Conservation (phyloP, 2,329 filamentous ascomycete species). For the Dryadomyces quercus-mongolicae region DNA sequence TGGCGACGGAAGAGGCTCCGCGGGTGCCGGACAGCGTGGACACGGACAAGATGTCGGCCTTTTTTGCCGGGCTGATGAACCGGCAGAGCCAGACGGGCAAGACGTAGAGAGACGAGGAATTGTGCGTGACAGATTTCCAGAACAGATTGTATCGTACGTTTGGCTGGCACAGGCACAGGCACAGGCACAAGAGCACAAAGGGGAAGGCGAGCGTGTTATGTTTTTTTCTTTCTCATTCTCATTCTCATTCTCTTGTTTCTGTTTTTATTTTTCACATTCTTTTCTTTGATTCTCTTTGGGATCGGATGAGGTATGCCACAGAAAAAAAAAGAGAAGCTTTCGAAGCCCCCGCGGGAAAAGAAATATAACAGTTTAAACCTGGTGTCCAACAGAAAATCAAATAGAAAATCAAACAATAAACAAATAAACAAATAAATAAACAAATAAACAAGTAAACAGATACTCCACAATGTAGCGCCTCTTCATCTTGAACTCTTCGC, state of each 20-base stretch:
- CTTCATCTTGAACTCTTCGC: too few relatives aligned
- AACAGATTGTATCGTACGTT: too few relatives aligned
- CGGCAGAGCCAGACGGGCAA: conserved; percentile 18
- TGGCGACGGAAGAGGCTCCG: neutral
- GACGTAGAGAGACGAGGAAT: neutral
- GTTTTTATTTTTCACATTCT: neutral
- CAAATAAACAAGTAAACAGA: too few relatives aligned
- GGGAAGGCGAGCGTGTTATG: too few relatives aligned
- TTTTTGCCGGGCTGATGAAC: conserved; percentile 49
- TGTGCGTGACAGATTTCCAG: neutral
- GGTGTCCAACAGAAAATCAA: too few relatives aligned
- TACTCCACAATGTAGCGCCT: neutral
- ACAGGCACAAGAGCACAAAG: too few relatives aligned
- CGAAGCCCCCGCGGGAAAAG: neutral
- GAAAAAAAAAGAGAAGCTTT: neutral
- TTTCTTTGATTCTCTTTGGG: neutral
- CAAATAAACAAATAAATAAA: too few relatives aligned
- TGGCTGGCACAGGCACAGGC: too few relatives aligned
- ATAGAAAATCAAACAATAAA: too few relatives aligned
- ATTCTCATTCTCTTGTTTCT: neutral
- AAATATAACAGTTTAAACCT: neutral
- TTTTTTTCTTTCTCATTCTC: neutral
- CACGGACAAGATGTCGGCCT: conserved; percentile 45
- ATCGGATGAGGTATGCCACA: neutral
- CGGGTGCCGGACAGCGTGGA: conserved; percentile 26